A percentile compares a stretch with the other conserved stretches of the same genome.
Conservation (phyloP, 306 rosid genomes). For the Gastrolobium bilobum region DNA sequence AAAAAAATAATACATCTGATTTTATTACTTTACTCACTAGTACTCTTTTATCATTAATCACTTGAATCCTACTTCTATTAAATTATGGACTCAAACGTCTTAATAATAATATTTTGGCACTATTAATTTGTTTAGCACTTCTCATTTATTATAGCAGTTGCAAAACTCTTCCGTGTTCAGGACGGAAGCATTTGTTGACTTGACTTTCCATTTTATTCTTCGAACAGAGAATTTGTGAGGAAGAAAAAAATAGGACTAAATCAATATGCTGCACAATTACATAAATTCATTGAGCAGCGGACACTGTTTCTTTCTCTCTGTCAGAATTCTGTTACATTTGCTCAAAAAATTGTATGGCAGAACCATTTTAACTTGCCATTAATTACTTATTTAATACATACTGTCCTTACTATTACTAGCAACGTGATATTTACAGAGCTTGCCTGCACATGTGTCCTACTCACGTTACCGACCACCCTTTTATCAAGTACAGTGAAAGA, state of each 20-base stretch:
- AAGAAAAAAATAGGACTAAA: background rate
- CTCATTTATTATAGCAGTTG: background rate
- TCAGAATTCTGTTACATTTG: conserved; percentile 3
- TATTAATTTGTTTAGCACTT: background rate
- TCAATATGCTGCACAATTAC: background rate
- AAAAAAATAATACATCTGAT: too few relatives aligned
- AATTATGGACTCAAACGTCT: too few relatives aligned
- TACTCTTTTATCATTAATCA: too few relatives aligned
- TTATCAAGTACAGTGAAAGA: background rate
- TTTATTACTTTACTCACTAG: too few relatives aligned
- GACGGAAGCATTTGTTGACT: conserved; percentile 21
- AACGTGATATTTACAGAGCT: background rate
- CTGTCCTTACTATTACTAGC: background rate
- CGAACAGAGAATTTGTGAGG: background rate
- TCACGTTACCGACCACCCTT: background rate
- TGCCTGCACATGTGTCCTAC: background rate
- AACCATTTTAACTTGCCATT: background rate
- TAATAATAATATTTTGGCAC: background rate
- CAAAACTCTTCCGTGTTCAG: conserved; percentile 8
- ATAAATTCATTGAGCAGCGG: background rate
- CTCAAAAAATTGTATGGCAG: background rate
- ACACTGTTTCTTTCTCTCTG: background rate
- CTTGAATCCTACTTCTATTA: too few relatives aligned
- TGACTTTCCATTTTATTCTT: conserved; percentile 10
- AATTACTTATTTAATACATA: background rate